A percentile compares a stretch with the other conserved stretches of the same genome.
phyloP scores from a whole-genome alignment of 192 early-diverging fungal species.

The Coemansia sp. region DNA sequence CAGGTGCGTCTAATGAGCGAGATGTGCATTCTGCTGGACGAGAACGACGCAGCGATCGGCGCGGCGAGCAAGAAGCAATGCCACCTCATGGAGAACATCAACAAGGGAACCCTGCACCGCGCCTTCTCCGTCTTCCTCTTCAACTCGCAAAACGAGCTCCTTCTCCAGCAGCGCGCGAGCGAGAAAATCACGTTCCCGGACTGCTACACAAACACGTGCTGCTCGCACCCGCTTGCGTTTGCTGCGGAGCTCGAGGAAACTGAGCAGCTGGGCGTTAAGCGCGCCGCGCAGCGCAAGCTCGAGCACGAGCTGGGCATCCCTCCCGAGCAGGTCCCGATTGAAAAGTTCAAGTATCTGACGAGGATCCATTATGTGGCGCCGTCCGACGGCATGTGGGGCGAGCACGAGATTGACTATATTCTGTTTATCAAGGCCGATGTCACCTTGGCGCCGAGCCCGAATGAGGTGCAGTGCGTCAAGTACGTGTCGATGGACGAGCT shows the following conservation, averaged over 20 bases:
- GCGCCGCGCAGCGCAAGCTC: constrained; percentile 91
- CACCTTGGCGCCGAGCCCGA: constrained; percentile 72
- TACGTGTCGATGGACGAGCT: constrained; percentile 88
- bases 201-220: constrained; percentile 98
- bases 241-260: constrained; percentile 75
- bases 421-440: constrained; percentile 82
- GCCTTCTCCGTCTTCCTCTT: constrained; percentile 98
- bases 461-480: constrained; percentile 82
- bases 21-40: constrained; percentile 94
- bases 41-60: constrained; percentile 81
- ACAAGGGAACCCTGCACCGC: constrained; percentile 85
- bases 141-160: constrained; percentile 77
- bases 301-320: constrained; percentile 94
- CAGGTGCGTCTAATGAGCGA: constrained; percentile 96
- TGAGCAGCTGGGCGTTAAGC: constrained; percentile 77
- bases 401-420: constrained; percentile 98
- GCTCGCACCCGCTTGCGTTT: constrained; percentile 90
- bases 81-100: constrained; percentile 95
- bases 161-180: constrained; percentile 91
- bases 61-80: constrained; percentile 91
- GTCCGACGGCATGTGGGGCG: constrained; percentile 97
- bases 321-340: constrained; percentile 73
- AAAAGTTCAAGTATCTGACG: constrained; percentile 86
- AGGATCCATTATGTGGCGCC: constrained; percentile 95
- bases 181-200: constrained; percentile 99